phyloP scores from a whole-genome alignment of 306 rosid genomes.

The Potentilla sterilis region DNA sequence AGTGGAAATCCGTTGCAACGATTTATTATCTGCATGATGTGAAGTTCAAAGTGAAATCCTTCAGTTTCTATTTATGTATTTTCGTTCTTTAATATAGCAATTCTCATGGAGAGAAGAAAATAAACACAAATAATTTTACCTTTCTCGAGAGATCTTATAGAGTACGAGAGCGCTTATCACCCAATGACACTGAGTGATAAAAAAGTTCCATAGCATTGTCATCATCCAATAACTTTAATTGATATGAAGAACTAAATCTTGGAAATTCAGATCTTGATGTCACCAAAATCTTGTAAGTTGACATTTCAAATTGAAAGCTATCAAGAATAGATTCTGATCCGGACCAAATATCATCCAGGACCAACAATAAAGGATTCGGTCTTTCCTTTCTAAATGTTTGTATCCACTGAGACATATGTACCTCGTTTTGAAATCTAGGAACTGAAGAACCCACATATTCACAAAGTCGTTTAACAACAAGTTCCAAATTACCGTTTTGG shows the following conservation, averaged over 20 bases:
- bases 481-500: conserved; percentile 34
- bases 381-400: conserved; percentile 5
- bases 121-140: conserved; percentile 15
- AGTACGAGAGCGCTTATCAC: conserved; percentile 11
- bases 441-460: conserved; percentile 5
- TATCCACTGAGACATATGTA: conserved; percentile 28
- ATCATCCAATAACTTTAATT: conserved; percentile 36
- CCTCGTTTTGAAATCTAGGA: conserved; percentile 34
- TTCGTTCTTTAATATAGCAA: no score
- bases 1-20: conserved; percentile 49
- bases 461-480: conserved; percentile 33
- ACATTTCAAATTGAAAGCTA: conserved; percentile 25
- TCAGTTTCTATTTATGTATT: no score
- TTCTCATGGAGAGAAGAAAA: no score
- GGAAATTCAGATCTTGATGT: conserved; percentile 20
- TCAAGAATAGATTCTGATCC: conserved; percentile 21
- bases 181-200: conserved; percentile 29
- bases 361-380: neutral
- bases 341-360: conserved; percentile 3
- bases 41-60: neutral
- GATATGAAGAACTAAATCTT: conserved; percentile 21
- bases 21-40: conserved; percentile 43
- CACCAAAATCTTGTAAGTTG: conserved; percentile 32
- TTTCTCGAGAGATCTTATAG: conserved; percentile 31
- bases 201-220: conserved; percentile 37